phyloP scores from a whole-genome alignment of 352 stramenopile genomes.

The Globisporangium emineosum region DNA sequence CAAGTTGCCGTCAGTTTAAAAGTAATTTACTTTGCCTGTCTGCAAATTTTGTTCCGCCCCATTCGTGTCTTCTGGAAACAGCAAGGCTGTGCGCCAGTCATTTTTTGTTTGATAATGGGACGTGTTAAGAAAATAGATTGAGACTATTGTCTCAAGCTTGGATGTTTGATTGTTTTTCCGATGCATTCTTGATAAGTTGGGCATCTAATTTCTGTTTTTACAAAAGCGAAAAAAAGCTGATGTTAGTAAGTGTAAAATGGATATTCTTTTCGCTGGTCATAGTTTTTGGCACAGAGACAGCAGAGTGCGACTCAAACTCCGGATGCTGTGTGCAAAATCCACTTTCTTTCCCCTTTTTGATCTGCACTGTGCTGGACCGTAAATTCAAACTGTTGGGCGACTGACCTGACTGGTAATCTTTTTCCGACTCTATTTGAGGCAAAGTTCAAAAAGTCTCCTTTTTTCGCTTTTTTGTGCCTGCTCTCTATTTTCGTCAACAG shows the following conservation, averaged over 20 bases:
- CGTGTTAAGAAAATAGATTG: neutral
- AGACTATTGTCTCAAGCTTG: neutral
- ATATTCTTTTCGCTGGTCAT: neutral
- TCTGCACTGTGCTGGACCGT: neutral
- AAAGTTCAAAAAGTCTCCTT: neutral
- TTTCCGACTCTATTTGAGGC: conserved; percentile 6
- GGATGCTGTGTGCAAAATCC: neutral
- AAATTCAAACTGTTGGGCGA: neutral
- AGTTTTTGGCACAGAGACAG: neutral
- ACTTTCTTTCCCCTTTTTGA: too few relatives aligned
- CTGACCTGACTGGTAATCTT: neutral
- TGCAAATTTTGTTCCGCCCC: neutral
- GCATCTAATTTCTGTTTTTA: conserved; percentile 1
- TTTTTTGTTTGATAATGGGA: neutral
- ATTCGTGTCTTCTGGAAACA: neutral
- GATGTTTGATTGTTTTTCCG: neutral
- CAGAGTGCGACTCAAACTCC: neutral
- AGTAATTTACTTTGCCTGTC: conserved; percentile 1
- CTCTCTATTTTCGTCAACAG: conserved; percentile 1
- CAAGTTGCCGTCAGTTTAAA: neutral
- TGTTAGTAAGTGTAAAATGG: neutral
- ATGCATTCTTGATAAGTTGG: neutral
- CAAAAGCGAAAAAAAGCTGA: neutral
- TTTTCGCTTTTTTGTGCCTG: conserved; percentile 5
- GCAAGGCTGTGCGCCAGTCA: neutral